Base-by-base conservation (phyloP, 495 filamentous ascomycete genomes). In the Xylaria castorea region DNA sequence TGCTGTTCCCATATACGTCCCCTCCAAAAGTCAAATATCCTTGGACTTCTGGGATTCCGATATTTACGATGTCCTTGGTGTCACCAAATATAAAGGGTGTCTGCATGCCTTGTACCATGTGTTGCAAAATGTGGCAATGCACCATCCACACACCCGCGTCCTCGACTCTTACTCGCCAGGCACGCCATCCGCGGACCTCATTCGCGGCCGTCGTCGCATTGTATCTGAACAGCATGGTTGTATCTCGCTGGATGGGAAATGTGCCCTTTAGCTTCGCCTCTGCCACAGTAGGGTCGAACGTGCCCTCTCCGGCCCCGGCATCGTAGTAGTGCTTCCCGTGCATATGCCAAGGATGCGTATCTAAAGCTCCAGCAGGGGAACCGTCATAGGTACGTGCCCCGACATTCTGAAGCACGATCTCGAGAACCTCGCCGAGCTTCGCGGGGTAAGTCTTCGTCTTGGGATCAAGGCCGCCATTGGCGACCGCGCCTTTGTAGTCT, bases 91-190 rank as follows among this genome's bases (percentile, higher is more conserved):
- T 82, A 79, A 84, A 88, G 8, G 86, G 81, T 0, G 82, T 81
- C 74, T 89, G 85, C 88, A 89, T 85, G 50, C 82, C 76, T 74
- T 74, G 71, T 8, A 72, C 53, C 70, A 70, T 71, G 76, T 87
- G 84, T 75, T 83, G 83, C 57, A 85, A 75, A 18, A 85, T 83
- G 77, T 90, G 88, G 71, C 88, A 90, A 74, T 90, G 88, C 1
- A 86, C 73, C 85, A 89, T 87, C 87, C 87, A 89, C n/a, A 88
- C 87, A 2, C 87, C 86, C 0, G 87, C 76, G 63, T 85, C 77
- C 0, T 71, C 78, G 38, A 87, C 80, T 36, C 84, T 75, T 1
- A 87, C 71, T n/a, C 87, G 79, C 87, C 87, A 89, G 0, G 85
- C 87, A 9, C 87, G 75, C 88, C 87, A 90, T 1, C 86, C 87